Conservation (phyloP, 768 basidiomycete genomes). For the Podaxis carcinomalis region DNA sequence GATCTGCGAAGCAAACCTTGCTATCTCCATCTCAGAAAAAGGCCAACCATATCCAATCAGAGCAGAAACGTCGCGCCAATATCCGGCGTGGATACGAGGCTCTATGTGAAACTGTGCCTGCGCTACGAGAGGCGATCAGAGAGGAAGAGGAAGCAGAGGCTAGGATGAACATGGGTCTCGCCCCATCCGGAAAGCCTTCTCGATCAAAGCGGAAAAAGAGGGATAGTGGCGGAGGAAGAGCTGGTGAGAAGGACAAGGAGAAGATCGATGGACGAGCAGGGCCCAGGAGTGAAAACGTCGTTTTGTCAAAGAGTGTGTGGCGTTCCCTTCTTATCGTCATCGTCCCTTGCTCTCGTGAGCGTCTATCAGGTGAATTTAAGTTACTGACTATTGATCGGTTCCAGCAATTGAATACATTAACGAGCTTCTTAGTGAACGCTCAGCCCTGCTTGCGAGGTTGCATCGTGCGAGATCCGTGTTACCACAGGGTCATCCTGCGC, state of each 20-base stretch:
- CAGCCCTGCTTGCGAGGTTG: conserved; percentile 52
- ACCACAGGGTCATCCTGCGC: conserved; percentile 57
- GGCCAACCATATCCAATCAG: conserved; percentile 89
- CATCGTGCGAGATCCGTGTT: conserved; percentile 54
- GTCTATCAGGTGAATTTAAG: conserved; percentile 2
- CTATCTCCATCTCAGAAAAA: conserved; percentile 86
- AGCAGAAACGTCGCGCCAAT: conserved; percentile 91
- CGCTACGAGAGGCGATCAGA: conserved; percentile 74
- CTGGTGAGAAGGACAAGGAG: conserved; percentile 46
- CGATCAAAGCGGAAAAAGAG: conserved; percentile 38
- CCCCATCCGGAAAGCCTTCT: conserved; percentile 14
- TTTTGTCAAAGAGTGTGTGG: conserved; percentile 78
- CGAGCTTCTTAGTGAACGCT: conserved; percentile 57
- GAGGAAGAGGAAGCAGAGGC: conserved; percentile 59
- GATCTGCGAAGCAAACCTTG: conserved; percentile 26
- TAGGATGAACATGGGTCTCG: conserved; percentile 9
- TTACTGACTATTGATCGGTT: background rate
- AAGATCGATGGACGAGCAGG: conserved; percentile 82
- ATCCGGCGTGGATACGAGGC: conserved; percentile 88
- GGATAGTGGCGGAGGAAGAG: conserved; percentile 22
- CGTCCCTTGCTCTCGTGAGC: conserved; percentile 7
- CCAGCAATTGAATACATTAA: conserved; percentile 86
- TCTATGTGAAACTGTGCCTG: conserved; percentile 78
- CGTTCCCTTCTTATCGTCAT: background rate
- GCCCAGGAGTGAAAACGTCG: conserved; percentile 87